Percentiles rank a stretch among this genome's conserved stretches.
These are phyloP conservation scores for Cutaneotrichosporon cutaneum DNA, from an alignment of 1,284 basidiomycete species.

Conservation along the genomic window DNA sequence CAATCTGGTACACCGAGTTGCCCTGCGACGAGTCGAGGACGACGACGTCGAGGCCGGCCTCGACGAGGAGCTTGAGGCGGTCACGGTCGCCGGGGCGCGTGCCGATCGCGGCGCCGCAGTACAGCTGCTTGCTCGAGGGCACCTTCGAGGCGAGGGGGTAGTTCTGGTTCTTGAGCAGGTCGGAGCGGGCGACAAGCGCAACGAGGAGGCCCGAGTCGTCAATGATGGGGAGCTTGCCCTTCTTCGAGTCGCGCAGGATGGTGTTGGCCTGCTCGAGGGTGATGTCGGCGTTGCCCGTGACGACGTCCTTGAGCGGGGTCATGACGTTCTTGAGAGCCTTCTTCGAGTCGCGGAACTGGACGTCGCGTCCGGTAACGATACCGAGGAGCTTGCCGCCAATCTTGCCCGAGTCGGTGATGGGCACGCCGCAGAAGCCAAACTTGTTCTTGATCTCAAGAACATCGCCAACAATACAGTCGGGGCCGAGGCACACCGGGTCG, in stretches of 20 bases:
- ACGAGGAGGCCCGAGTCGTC: constrained; percentile 72
- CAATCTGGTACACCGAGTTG: constrained; percentile 90
- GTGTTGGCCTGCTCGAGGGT: constrained; percentile 90
- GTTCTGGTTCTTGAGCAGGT: constrained; percentile 96
- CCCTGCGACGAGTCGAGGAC: constrained; percentile 96
- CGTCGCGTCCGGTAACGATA: constrained; percentile 94
- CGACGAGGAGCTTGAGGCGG: constrained; percentile 79
- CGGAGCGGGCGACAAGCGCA: constrained; percentile 89
- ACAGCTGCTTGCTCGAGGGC: constrained; percentile 90
- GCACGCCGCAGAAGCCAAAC: constrained; percentile 94
- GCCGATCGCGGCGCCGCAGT: constrained; percentile 95
- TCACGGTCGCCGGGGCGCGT: constrained; percentile 87
- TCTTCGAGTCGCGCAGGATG: constrained; percentile 94
- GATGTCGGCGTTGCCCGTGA: constrained; percentile 79
- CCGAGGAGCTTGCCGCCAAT: constrained; percentile 89
- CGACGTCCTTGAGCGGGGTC: constrained; percentile 68
- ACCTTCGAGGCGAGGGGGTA: constrained; percentile 94
- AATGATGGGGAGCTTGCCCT: constrained; percentile 93
- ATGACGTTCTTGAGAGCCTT: constrained; percentile 81
- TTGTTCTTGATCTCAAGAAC: constrained; percentile 90
- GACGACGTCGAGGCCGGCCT: constrained; percentile 94
- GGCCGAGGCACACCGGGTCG: constrained; percentile 84
- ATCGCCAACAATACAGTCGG: constrained; percentile 76
- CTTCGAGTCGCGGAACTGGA: constrained; percentile 80
- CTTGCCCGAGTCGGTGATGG: constrained; percentile 89